Evolutionary conservation across 2,329 filamentous ascomycete genomes (phyloP).

Genomic region (Macrophomina pseudophaseolina): DNA sequence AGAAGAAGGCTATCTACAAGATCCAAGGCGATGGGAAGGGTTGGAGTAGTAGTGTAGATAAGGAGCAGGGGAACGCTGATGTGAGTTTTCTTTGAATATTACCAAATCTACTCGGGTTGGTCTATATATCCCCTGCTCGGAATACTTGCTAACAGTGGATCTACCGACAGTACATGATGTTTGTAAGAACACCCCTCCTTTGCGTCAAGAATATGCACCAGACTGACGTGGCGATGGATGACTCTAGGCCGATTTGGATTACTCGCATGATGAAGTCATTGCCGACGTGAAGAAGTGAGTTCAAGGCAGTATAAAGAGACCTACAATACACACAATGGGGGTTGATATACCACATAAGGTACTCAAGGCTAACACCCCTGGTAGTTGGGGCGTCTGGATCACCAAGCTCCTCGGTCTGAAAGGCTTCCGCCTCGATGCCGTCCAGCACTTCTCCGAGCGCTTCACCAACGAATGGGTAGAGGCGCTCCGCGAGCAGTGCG

Average conservation of each 20-base stretch:
- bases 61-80: conserved; percentile 66
- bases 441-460: conserved; percentile 72
- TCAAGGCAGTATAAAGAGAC: background rate
- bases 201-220: background rate
- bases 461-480: conserved; percentile 70
- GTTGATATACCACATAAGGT: background rate
- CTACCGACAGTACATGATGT: conserved; percentile 66
- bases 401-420: conserved; percentile 63
- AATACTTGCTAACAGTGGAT: background rate
- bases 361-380: conserved; percentile 46
- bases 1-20: conserved; percentile 68
- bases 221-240: background rate
- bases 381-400: conserved; percentile 70
- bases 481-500: conserved; percentile 56
- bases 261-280: conserved; percentile 66
- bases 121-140: background rate
- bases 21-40: conserved; percentile 67
- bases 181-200: conserved; percentile 36
- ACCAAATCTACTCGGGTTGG: too few relatives aligned
- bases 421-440: conserved; percentile 73
- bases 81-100: background rate
- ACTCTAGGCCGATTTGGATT: conserved; percentile 65
- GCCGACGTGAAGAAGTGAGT: conserved; percentile 60
- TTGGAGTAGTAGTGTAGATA: conserved; percentile 67
- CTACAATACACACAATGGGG: too few relatives aligned